Percentiles rank a stretch among this genome's conserved stretches.
phyloP scores from a whole-genome alignment of 352 stramenopile species.

The Pythium apleroticum region DNA sequence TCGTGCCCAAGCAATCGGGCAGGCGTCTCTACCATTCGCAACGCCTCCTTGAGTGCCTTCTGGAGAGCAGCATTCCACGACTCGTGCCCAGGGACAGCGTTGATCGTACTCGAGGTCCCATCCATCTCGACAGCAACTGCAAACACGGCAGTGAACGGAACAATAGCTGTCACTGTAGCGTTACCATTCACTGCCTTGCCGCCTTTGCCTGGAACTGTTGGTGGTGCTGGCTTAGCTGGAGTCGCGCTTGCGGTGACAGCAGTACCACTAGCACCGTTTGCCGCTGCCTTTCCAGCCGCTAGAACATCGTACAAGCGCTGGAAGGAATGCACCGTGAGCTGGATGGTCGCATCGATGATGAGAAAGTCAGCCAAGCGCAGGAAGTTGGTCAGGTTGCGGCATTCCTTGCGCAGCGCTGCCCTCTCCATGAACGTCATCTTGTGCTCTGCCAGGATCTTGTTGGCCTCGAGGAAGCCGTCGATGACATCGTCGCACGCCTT shows the following conservation, averaged over 20 bases:
- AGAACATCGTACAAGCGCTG: slow-evolving; percentile 56
- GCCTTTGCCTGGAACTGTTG: slow-evolving; percentile 8
- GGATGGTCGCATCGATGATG: slow-evolving; percentile 87
- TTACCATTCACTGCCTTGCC: neutral
- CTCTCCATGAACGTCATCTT: slow-evolving; percentile 98
- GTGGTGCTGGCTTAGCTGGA: neutral
- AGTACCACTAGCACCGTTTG: slow-evolving; percentile 7
- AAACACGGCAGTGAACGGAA: slow-evolving; percentile 58
- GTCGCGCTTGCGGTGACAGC: neutral
- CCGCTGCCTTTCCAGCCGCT: slow-evolving; percentile 44
- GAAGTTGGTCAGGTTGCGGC: slow-evolving; percentile 91
- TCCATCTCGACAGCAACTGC: slow-evolving; percentile 71
- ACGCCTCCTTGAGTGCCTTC: slow-evolving; percentile 75
- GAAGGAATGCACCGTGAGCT: slow-evolving; percentile 84
- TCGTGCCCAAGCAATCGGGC: slow-evolving; percentile 82
- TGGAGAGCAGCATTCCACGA: slow-evolving; percentile 72
- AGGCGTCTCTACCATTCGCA: slow-evolving; percentile 88
- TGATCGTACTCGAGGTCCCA: slow-evolving; percentile 34
- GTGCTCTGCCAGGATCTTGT: slow-evolving; percentile 92
- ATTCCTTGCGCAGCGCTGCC: slow-evolving; percentile 90
- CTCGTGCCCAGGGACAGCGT: slow-evolving; percentile 59
- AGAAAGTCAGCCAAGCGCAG: slow-evolving; percentile 91
- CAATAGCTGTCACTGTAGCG: slow-evolving; percentile 1
- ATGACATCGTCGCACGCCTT: slow-evolving; percentile 92
- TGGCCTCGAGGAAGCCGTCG: slow-evolving; percentile 88